Evolutionary conservation across 2,329 filamentous ascomycete species (phyloP).

Genomic region (Thielaviopsis punctulata): DNA sequence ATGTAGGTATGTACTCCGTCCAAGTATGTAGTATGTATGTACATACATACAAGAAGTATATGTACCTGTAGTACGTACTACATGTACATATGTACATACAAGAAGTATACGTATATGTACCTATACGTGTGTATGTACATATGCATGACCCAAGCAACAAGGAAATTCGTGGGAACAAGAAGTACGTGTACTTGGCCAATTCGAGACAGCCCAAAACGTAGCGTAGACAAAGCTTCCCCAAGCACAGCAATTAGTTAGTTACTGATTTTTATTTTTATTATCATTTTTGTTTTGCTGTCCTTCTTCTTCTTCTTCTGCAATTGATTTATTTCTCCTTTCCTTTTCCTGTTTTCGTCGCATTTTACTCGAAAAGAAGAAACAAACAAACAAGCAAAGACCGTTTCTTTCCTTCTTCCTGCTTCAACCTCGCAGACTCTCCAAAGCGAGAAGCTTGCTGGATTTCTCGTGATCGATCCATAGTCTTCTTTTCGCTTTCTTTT

Average conservation of each 20-base stretch:
- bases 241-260: background rate
- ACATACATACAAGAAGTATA: no score
- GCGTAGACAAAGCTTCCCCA: no score
- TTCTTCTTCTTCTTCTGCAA: background rate
- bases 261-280: background rate
- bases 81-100: no score
- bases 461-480: background rate
- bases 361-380: no score
- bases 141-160: background rate
- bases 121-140: background rate
- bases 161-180: background rate
- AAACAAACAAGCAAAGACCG: no score
- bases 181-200: conserved; percentile 10
- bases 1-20: no score
- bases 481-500: background rate
- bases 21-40: no score
- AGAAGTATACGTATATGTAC: no score
- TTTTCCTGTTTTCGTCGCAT: no score
- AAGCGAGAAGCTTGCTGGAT: background rate
- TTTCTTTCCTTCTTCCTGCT: background rate
- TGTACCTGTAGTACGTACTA: no score
- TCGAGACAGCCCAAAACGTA: conserved; percentile 4
- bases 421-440: background rate
- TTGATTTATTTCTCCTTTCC: background rate
- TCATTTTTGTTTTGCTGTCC: background rate